Evolutionary conservation across 2,329 filamentous ascomycete genomes (phyloP).

Genomic region (Aspergillus terreus): DNA sequence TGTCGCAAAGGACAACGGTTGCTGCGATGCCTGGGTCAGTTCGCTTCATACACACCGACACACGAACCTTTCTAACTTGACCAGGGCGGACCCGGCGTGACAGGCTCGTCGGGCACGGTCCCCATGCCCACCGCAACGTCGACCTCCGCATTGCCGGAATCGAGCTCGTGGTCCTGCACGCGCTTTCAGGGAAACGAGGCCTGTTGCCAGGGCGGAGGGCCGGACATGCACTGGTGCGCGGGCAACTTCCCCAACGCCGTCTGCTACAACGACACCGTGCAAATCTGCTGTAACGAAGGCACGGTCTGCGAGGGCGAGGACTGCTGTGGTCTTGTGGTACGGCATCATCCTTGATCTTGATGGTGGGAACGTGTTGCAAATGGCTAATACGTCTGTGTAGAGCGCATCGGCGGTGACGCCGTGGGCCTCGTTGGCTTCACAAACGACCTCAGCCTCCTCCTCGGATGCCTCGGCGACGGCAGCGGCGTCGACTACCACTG

Average conservation of each 20-base stretch:
- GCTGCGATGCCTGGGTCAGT: background rate
- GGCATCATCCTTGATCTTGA: background rate
- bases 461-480: background rate
- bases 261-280: conserved; percentile 3
- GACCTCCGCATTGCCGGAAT: background rate
- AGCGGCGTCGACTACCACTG: background rate
- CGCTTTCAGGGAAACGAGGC: conserved; percentile 1
- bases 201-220: conserved; percentile 2
- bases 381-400: background rate
- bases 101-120: background rate
- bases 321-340: conserved; percentile 8
- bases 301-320: conserved; percentile 4
- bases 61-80: background rate
- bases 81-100: background rate
- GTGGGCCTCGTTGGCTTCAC: background rate
- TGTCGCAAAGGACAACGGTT: background rate
- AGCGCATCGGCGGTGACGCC: background rate
- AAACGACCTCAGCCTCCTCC: background rate
- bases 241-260: background rate
- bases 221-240: conserved; percentile 6
- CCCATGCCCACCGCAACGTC: background rate
- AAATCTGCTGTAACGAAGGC: conserved; percentile 6
- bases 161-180: conserved; percentile 1
- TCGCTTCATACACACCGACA: background rate
- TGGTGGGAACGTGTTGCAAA: background rate